phyloP scores from a whole-genome alignment of 306 rosid species.

The Sindora glabra region DNA sequence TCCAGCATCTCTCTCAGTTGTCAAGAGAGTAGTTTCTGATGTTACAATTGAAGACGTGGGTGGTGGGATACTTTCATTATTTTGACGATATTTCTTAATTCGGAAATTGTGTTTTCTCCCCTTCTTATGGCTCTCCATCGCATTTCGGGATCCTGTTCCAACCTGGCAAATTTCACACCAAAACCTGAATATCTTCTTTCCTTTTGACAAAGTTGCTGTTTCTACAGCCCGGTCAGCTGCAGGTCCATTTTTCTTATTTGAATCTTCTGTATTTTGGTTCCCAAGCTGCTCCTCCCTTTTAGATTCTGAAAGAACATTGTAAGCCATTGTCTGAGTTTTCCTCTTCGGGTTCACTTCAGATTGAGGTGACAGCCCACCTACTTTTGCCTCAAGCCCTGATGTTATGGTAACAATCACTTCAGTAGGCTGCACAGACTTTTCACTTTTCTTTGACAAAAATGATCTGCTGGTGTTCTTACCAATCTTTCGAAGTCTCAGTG shows the following conservation, averaged over 20 bases:
- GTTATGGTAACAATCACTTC: background rate
- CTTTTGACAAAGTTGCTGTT: background rate
- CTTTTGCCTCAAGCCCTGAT: constrained; percentile 10
- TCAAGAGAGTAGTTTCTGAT: constrained; percentile 2
- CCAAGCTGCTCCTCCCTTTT: background rate
- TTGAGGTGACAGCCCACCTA: background rate
- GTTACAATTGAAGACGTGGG: background rate
- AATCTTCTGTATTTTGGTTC: background rate
- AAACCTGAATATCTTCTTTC: background rate
- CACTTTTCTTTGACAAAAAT: background rate
- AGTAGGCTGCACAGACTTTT: constrained; percentile 4
- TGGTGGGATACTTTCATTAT: background rate
- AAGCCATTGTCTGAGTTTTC: background rate
- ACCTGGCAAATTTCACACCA: constrained; percentile 45
- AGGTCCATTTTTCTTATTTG: background rate
- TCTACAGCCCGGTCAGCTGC: background rate
- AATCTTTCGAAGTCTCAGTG: constrained; percentile 2
- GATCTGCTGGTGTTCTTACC: constrained; percentile 4
- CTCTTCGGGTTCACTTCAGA: background rate
- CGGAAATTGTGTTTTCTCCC: constrained; percentile 37
- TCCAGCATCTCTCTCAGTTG: background rate
- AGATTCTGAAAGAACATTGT: background rate
- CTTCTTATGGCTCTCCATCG: constrained; percentile 33
- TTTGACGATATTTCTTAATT: background rate
- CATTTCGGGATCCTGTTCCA: background rate